Evolutionary conservation across 179 eudicot species (phyloP), one percentile per base, ranked within the genome.

Genomic region (Drosera spatulata): DNA sequence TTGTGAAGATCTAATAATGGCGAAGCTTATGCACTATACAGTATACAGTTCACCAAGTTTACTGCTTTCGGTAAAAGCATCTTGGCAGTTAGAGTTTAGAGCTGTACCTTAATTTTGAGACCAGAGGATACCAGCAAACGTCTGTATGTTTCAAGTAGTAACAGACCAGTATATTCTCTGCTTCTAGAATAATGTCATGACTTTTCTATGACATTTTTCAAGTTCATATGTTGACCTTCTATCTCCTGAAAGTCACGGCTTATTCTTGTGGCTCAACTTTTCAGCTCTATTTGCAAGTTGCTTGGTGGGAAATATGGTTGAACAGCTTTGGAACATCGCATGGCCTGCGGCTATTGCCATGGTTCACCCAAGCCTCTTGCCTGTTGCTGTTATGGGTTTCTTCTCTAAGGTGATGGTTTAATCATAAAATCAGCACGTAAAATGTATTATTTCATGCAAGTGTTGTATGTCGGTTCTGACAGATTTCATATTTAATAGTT

Each of bases 321-420:
- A 91, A 79, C 97, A 91, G 64, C 85, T 91, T 33, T 91, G 97
- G 97, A 91, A 76, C 77, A 87, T 91, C 67, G 96, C 97, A 50
- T 87, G 96, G 85, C 97, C 97, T 73, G 86, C 83, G 69, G 83
- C 94, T 65, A 85, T 91, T 73, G 90, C 97, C 6, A 64, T 91
- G 82, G 76, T 91, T 69, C 90, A 87, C 76, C 94, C 95, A 53
- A 91, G 97, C 74, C 93, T 91, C 71, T 93, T 85, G 64, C 97
- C 97, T 61, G 90, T 91, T 55, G 97, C 94, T 37, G 81, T 91
- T 70, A 80, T 85, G 78, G 82, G 96, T 58, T 91, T 91, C 66
- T 73, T 77, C 66, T 64, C 86, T 13, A 91, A 91, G 97, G 97
- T 91, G 75, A 43, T 49, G 47, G 53, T 40, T 22, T 22, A 22